Conservation (phyloP, 1,284 basidiomycete genomes). For the Naganishia liquefaciens region DNA sequence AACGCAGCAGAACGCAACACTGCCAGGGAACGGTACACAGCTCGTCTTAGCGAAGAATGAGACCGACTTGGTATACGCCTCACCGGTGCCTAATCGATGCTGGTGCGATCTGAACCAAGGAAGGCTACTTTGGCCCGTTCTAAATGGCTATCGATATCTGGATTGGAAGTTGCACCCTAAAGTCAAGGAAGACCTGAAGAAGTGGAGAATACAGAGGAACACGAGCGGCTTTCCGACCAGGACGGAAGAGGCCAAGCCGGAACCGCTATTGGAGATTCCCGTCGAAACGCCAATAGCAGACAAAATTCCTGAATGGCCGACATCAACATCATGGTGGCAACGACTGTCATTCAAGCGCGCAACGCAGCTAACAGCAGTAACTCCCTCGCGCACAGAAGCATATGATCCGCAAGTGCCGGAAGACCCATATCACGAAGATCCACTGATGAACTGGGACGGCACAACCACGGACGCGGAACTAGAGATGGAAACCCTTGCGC, state of each 20-base stretch:
- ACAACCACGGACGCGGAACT: not conserved
- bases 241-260: not conserved
- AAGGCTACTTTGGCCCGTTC: slow-evolving; percentile 28
- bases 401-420: slow-evolving; percentile 19
- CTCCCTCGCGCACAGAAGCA: slow-evolving; percentile 8
- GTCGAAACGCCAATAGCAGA: not conserved
- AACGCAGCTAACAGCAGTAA: not conserved
- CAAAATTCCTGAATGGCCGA: not conserved
- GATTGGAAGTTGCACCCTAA: slow-evolving; percentile 4
- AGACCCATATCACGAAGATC: slow-evolving; percentile 12
- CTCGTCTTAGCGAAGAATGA: slow-evolving; percentile 12
- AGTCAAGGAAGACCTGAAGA: slow-evolving; percentile 9
- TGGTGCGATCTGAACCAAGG: slow-evolving; percentile 33
- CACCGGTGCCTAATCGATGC: slow-evolving; percentile 22
- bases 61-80: slow-evolving; percentile 20
- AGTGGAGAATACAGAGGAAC: slow-evolving; percentile 5
- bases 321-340: slow-evolving; percentile 8
- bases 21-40: slow-evolving; percentile 2
- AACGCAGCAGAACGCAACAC: not conserved
- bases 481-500: too few species aligned
- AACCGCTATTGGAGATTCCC: not conserved
- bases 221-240: not conserved
- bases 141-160: slow-evolving; percentile 28
- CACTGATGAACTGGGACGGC: slow-evolving; percentile 8
- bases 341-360: not conserved